Evolutionary conservation across 1,139 yeast genomes (phyloP).

Genomic region (Kazachstania sp.): DNA sequence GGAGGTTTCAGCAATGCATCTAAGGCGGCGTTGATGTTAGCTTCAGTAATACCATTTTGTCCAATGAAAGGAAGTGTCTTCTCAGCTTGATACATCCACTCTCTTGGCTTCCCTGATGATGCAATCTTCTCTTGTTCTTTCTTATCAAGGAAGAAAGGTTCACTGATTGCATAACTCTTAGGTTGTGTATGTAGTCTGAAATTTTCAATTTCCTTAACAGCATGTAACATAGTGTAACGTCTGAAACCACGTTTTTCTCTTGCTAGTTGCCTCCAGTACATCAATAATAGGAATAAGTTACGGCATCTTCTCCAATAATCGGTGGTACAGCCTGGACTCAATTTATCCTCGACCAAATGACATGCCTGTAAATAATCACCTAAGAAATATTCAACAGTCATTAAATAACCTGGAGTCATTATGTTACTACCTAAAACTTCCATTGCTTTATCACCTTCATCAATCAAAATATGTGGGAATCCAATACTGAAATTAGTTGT

Average conservation of each 20-base stretch:
- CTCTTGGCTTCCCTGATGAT: not conserved
- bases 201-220: constrained; percentile 26
- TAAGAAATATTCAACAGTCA: constrained; percentile 22
- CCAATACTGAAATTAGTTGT: not conserved
- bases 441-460: constrained; percentile 18
- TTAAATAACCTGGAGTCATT: constrained; percentile 19
- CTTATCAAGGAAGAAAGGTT: not conserved
- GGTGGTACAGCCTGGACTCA: constrained; percentile 19
- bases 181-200: constrained; percentile 19
- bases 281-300: constrained; percentile 20
- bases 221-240: constrained; percentile 22
- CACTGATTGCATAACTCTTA: not conserved
- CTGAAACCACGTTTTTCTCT: constrained; percentile 21
- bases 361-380: constrained; percentile 26
- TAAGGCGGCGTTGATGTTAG: constrained; percentile 17
- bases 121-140: not conserved
- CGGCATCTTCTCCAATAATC: constrained; percentile 22
- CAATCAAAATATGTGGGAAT: constrained; percentile 2
- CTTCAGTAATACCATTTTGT: constrained; percentile 13
- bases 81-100: constrained; percentile 21
- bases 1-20: constrained; percentile 8
- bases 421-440: constrained; percentile 16
- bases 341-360: constrained; percentile 17
- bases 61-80: constrained; percentile 15
- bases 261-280: constrained; percentile 26